These are phyloP conservation scores for Penicillium sp. DNA, from an alignment of 2,329 filamentous ascomycete genomes.

Conservation along the genomic window DNA sequence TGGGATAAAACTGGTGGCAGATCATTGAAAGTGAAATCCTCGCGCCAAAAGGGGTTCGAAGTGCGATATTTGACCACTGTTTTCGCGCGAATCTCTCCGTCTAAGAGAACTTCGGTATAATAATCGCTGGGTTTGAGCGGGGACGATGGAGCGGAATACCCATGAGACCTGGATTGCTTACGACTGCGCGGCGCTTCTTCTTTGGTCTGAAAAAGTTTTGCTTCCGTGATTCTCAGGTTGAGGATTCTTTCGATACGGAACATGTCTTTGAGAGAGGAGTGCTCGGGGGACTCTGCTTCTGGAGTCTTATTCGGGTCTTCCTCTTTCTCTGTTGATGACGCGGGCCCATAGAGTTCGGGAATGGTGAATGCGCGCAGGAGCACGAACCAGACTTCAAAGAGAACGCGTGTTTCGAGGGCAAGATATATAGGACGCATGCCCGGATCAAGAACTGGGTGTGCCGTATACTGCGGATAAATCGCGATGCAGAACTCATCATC, in stretches of 20 bases:
- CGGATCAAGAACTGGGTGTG: constrained; percentile 68
- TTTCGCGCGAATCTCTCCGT: constrained; percentile 49
- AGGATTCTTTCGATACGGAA: constrained; percentile 65
- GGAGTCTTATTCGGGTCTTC: constrained; percentile 46
- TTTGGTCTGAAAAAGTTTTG: constrained; percentile 50
- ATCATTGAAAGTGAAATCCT: constrained; percentile 49
- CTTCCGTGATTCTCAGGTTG: constrained; percentile 60
- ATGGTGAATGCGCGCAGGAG: constrained; percentile 86
- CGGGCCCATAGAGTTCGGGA: constrained; percentile 81
- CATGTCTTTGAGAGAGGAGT: constrained; percentile 54
- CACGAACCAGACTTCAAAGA: constrained; percentile 98
- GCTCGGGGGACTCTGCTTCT: constrained; percentile 25
- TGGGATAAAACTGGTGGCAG: constrained; percentile 49
- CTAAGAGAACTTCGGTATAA: constrained; percentile 49
- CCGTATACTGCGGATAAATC: constrained; percentile 89
- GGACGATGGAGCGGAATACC: constrained; percentile 23
- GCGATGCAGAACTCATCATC: constrained; percentile 93
- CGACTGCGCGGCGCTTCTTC: constrained; percentile 33
- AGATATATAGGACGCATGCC: constrained; percentile 87
- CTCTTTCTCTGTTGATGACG: constrained; percentile 44
- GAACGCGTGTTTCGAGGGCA: constrained; percentile 76
- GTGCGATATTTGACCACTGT: constrained; percentile 49
- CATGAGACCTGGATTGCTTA: constrained; percentile 33
- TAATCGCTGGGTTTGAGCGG: constrained; percentile 40
- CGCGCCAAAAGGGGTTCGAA: constrained; percentile 49